Evolutionary conservation across 176 grass and related monocot genomes (phyloP).

Genomic region (Paspalum vaginatum): DNA sequence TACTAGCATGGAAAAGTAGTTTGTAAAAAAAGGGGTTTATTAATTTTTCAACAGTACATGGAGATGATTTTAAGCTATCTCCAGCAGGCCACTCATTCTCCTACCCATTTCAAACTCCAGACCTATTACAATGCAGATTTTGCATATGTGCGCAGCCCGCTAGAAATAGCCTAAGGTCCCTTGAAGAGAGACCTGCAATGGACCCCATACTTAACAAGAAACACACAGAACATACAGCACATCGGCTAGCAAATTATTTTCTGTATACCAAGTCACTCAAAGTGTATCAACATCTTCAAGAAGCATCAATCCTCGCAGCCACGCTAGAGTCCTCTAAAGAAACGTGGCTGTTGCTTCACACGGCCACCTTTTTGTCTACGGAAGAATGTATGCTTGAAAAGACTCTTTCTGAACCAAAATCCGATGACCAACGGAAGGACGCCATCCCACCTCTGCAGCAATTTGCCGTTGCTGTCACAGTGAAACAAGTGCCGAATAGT

Average conservation of each 20-base stretch:
- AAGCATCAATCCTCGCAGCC: background rate
- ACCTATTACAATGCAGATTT: no score
- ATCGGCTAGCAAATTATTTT: background rate
- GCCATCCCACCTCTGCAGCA: background rate
- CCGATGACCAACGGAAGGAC: no score
- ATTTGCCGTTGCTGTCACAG: conserved; percentile 17
- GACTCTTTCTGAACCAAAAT: conserved; percentile 14
- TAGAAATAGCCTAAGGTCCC: no score
- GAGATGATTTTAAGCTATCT: no score
- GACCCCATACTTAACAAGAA: no score
- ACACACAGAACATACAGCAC: background rate
- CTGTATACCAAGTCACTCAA: background rate
- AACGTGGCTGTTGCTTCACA: background rate
- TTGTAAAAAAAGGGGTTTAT: no score
- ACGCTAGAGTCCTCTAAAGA: background rate
- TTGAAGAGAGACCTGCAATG: no score
- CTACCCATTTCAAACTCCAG: no score
- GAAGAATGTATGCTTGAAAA: conserved; percentile 16
- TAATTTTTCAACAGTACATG: no score
- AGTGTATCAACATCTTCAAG: background rate
- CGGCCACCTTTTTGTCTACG: background rate
- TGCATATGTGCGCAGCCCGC: no score
- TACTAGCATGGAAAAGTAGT: no score
- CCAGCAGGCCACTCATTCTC: no score
- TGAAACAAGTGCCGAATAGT: background rate